phyloP scores from a whole-genome alignment of 2,329 filamentous ascomycete species.

The Fusarium tuaranense region DNA sequence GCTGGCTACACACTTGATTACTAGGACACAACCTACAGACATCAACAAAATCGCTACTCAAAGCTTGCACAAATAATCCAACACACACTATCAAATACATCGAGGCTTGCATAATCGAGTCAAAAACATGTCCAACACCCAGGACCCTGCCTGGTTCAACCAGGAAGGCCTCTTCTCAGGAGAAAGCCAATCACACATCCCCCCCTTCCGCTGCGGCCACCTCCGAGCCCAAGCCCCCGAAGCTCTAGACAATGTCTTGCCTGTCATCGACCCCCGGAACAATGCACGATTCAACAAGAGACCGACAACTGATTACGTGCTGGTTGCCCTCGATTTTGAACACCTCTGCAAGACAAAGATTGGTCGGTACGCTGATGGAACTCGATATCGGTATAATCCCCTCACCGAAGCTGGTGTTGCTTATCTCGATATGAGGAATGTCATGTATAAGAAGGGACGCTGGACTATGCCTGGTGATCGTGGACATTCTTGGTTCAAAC shows the following conservation, averaged over 20 bases:
- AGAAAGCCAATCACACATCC: background rate
- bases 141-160: background rate
- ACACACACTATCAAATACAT: background rate
- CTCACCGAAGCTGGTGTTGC: constrained; percentile 21
- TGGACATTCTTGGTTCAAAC: constrained; percentile 30
- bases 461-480: constrained; percentile 14
- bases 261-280: background rate
- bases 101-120: background rate
- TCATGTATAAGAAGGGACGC: background rate
- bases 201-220: background rate
- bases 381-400: constrained; percentile 3
- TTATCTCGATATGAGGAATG: constrained; percentile 27
- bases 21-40: background rate
- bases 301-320: constrained; percentile 13
- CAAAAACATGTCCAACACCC: background rate
- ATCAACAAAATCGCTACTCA: background rate
- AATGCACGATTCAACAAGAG: background rate
- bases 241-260: constrained; percentile 2
- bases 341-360: constrained; percentile 14
- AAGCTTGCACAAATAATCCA: background rate
- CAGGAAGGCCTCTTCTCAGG: background rate
- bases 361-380: background rate
- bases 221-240: background rate
- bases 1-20: background rate
- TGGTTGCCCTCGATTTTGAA: constrained; percentile 23